A percentile compares a stretch with the other conserved stretches of the same genome.
These are phyloP conservation scores for Xylaria multiplex DNA, from an alignment of 2,329 filamentous ascomycete species.

Conservation along the genomic window DNA sequence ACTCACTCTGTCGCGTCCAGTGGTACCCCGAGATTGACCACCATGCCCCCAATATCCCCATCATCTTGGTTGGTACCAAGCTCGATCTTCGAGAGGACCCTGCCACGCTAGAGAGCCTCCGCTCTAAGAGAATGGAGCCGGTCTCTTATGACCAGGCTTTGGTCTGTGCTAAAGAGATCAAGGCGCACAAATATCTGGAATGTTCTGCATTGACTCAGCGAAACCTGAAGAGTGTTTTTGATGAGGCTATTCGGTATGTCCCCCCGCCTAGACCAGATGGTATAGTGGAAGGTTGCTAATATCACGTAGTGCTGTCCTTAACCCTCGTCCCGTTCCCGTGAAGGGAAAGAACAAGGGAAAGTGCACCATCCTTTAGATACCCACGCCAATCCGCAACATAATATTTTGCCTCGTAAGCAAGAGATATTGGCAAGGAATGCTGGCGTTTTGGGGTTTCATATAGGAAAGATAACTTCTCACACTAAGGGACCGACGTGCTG, in stretches of 20 bases:
- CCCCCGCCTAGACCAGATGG: conserved; percentile 45
- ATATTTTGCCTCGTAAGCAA: conserved; percentile 43
- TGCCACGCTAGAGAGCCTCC: conserved; percentile 80
- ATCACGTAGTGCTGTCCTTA: conserved; percentile 71
- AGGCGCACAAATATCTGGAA: conserved; percentile 96
- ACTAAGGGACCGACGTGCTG: conserved; percentile 45
- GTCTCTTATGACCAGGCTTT: conserved; percentile 94
- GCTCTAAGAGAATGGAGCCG: conserved; percentile 95
- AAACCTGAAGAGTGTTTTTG: conserved; percentile 98
- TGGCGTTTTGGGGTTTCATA: conserved; percentile 50
- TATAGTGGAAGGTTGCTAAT: conserved; percentile 35
- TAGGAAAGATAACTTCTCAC: conserved; percentile 46
- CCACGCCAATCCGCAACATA: conserved; percentile 36
- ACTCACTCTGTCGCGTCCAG: conserved; percentile 57
- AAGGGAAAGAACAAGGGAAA: conserved; percentile 73
- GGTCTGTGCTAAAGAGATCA: conserved; percentile 90
- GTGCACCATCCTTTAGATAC: conserved; percentile 72
- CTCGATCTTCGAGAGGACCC: conserved; percentile 93
- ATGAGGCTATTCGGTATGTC: conserved; percentile 94
- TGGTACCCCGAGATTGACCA: conserved; percentile 99
- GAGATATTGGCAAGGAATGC: conserved; percentile 45
- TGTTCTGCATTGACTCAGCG: conserved; percentile 96
- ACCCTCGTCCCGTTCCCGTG: conserved; percentile 67
- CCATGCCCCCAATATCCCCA: conserved; percentile 92
- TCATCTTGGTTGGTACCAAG: conserved; percentile 97